A percentile compares a stretch with the other conserved stretches of the same genome.
Conservation (phyloP, 331 rosid species). For the Erythrophleum ivorense region DNA sequence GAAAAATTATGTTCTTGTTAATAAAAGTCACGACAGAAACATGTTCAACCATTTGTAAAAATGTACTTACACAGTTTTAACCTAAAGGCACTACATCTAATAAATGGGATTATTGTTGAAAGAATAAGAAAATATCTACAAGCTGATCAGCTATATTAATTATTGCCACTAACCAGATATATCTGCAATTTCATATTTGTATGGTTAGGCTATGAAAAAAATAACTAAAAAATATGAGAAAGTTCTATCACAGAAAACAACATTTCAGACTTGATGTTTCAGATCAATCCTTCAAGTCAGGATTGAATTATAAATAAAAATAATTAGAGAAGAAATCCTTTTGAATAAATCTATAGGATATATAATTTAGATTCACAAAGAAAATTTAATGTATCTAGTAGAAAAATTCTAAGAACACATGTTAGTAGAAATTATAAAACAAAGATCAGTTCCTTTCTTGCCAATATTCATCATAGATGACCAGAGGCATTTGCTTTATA, state of each 20-base stretch:
- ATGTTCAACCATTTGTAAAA: slow-evolving; percentile 26
- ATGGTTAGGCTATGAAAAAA: slow-evolving; percentile 20
- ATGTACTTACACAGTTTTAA: neutral
- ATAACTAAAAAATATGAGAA: slow-evolving; percentile 14
- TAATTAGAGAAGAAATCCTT: neutral
- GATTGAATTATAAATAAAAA: slow-evolving; percentile 2
- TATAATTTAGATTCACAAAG: neutral
- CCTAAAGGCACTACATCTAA: neutral
- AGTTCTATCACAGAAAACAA: slow-evolving; percentile 30
- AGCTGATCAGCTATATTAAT: slow-evolving; percentile 6
- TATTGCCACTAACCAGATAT: slow-evolving; percentile 3
- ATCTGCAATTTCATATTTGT: neutral
- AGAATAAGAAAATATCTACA: neutral
- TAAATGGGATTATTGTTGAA: slow-evolving; percentile 14
- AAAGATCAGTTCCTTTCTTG: slow-evolving; percentile 14
- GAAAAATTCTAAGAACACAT: neutral
- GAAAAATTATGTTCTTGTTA: slow-evolving; percentile 47
- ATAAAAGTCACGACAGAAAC: slow-evolving; percentile 34
- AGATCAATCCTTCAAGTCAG: slow-evolving; percentile 17
- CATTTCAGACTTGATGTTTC: slow-evolving; percentile 19
- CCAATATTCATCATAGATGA: slow-evolving; percentile 24
- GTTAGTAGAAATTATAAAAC: slow-evolving; percentile 1
- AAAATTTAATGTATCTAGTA: neutral
- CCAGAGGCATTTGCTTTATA: slow-evolving; percentile 22
- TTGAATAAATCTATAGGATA: neutral